These are phyloP conservation scores for Boletales sp. DNA, from an alignment of 768 basidiomycete species.

Conservation along the genomic window DNA sequence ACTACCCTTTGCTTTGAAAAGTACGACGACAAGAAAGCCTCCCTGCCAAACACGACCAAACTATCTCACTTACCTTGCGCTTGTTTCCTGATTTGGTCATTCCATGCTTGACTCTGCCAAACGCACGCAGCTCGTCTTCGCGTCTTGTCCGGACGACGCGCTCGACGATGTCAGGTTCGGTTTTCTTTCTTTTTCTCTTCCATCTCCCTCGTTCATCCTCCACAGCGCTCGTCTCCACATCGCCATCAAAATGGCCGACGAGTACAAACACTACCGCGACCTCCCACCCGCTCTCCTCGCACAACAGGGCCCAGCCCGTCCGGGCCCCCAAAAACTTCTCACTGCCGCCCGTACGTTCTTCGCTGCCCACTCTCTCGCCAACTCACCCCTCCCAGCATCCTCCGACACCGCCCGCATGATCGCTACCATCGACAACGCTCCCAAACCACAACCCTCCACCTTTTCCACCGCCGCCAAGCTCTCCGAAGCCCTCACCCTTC, in stretches of 20 bases:
- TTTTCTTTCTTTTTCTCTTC: not conserved
- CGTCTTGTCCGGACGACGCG: slow-evolving; percentile 58
- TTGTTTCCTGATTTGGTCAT: too few species aligned
- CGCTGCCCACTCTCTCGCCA: not conserved
- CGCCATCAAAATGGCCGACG: slow-evolving; percentile 83
- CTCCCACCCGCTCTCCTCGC: slow-evolving; percentile 77
- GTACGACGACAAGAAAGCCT: not conserved
- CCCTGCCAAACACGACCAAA: slow-evolving; percentile 20
- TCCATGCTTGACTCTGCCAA: slow-evolving; percentile 44
- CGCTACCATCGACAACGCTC: slow-evolving; percentile 71
- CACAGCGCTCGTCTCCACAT: slow-evolving; percentile 62
- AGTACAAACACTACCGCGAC: slow-evolving; percentile 83
- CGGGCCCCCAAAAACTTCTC: slow-evolving; percentile 73
- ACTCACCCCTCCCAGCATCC: slow-evolving; percentile 24
- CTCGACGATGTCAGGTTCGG: slow-evolving; percentile 67
- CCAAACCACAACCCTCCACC: slow-evolving; percentile 63
- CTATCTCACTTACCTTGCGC: too few species aligned
- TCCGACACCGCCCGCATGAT: slow-evolving; percentile 64
- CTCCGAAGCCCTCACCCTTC: slow-evolving; percentile 85
- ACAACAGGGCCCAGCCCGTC: slow-evolving; percentile 80
- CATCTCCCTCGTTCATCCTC: not conserved
- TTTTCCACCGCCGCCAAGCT: slow-evolving; percentile 63
- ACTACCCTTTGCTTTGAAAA: not conserved
- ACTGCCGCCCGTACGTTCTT: slow-evolving; percentile 61
- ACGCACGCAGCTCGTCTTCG: slow-evolving; percentile 69